Percentiles rank a stretch among this genome's conserved stretches.
Evolutionary conservation across 2,329 filamentous ascomycete genomes (phyloP).

Genomic region (Alternaria arbusti): DNA sequence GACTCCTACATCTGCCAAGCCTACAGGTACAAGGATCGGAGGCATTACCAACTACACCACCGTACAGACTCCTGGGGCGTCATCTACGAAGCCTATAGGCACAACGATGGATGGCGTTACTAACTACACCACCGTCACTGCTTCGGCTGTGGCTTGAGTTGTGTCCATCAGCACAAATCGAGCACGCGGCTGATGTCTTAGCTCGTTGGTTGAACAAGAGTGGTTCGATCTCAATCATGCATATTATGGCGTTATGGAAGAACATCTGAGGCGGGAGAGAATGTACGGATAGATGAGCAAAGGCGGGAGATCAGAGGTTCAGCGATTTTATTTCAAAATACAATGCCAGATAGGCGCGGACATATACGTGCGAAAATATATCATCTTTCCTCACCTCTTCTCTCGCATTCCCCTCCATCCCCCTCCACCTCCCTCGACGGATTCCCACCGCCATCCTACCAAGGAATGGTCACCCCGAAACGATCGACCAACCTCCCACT

Average conservation of each 20-base stretch:
- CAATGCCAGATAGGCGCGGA: not conserved
- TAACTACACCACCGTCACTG: not conserved
- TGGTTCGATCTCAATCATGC: not conserved
- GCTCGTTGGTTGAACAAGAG: not conserved
- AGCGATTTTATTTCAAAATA: not conserved
- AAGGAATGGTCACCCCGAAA: conserved; percentile 52
- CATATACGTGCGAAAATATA: not conserved
- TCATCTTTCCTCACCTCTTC: not conserved
- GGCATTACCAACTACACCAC: not conserved
- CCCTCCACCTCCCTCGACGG: not conserved
- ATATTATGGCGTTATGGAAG: not conserved
- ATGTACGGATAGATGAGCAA: not conserved
- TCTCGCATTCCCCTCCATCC: not conserved
- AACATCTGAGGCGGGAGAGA: not conserved
- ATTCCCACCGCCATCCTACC: conserved; percentile 37
- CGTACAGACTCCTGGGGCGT: not conserved
- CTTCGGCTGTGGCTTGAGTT: not conserved
- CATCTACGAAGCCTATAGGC: not conserved
- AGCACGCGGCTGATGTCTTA: not conserved
- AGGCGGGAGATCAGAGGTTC: not conserved
- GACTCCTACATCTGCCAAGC: not conserved
- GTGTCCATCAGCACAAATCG: not conserved
- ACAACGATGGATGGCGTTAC: not conserved
- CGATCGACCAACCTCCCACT: conserved; percentile 54
- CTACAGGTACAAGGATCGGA: not conserved